Evolutionary conservation across 164 flowering plant species (phyloP).

Genomic region (Nymphaea thermarum): DNA sequence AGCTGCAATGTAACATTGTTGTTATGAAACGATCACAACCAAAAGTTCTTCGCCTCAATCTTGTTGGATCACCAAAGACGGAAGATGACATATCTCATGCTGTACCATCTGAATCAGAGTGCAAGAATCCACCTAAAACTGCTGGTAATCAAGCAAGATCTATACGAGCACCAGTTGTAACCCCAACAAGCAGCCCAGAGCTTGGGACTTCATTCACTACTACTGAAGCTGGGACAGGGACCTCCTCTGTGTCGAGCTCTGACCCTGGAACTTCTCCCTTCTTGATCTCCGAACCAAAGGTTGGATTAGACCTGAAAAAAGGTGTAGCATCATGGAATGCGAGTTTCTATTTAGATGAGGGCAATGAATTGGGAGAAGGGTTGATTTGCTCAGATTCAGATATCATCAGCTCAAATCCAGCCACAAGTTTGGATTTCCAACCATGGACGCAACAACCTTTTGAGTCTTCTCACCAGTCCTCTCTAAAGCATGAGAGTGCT

Average conservation of each 20-base stretch:
- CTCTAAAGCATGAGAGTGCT: slow-evolving; percentile 16
- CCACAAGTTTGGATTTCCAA: slow-evolving; percentile 25
- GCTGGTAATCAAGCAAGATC: slow-evolving; percentile 15
- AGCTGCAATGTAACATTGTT: slow-evolving; percentile 80
- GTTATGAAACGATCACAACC: slow-evolving; percentile 61
- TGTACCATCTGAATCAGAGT: slow-evolving; percentile 19
- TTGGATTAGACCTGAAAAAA: slow-evolving; percentile 18
- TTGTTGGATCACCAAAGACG: slow-evolving; percentile 34
- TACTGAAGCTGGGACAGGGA: slow-evolving; percentile 52
- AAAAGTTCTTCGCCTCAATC: slow-evolving; percentile 73
- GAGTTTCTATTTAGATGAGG: slow-evolving; percentile 1
- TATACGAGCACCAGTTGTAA: slow-evolving; percentile 57
- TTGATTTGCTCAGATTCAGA: slow-evolving; percentile 57
- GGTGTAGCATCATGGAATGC: slow-evolving; percentile 12
- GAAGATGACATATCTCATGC: slow-evolving; percentile 18
- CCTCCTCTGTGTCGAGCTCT: slow-evolving; percentile 74
- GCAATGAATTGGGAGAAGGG: not conserved
- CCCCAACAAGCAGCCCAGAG: slow-evolving; percentile 85
- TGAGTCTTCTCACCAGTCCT: slow-evolving; percentile 20
- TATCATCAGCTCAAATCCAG: slow-evolving; percentile 26
- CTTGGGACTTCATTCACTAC: slow-evolving; percentile 45
- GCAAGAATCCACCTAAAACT: slow-evolving; percentile 11
- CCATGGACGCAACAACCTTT: slow-evolving; percentile 41
- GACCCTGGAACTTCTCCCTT: slow-evolving; percentile 58
- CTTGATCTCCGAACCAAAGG: slow-evolving; percentile 25